Evolutionary conservation across 257 asterid species (phyloP).

Genomic region (Scutellaria barbata): DNA sequence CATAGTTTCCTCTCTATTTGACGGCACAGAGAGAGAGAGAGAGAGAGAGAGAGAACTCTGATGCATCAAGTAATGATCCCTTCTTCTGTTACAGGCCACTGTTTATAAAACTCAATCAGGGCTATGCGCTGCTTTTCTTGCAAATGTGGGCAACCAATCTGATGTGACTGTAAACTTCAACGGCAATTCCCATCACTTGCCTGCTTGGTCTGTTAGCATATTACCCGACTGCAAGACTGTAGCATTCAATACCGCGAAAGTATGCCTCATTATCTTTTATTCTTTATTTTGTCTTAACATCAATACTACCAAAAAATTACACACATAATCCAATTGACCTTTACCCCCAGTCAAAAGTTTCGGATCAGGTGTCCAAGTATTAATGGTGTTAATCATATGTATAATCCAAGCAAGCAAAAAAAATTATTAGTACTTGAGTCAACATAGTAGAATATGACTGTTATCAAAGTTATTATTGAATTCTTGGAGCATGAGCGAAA

Average conservation of each 20-base stretch:
- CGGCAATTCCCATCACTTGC: constrained; percentile 69
- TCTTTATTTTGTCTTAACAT: constrained; percentile 72
- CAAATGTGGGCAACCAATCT: constrained; percentile 62
- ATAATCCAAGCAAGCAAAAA: constrained; percentile 52
- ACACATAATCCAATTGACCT: not conserved
- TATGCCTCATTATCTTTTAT: constrained; percentile 36
- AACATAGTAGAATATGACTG: constrained; percentile 17
- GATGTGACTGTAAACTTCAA: constrained; percentile 65
- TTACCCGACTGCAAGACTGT: constrained; percentile 89
- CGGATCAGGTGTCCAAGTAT: not conserved
- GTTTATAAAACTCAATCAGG: constrained; percentile 75
- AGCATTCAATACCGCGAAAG: constrained; percentile 78
- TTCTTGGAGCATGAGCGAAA: constrained; percentile 17
- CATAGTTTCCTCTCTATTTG: too few species aligned
- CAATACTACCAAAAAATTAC: constrained; percentile 70
- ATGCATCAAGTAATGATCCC: constrained; percentile 66
- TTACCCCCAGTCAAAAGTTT: not conserved
- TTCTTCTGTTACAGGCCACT: constrained; percentile 57
- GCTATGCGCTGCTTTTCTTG: constrained; percentile 76
- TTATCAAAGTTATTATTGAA: not conserved
- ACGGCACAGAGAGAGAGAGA: too few species aligned
- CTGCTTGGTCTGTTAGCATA: constrained; percentile 96
- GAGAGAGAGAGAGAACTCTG: too few species aligned
- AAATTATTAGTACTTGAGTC: constrained; percentile 72
- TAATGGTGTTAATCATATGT: constrained; percentile 13